Percentiles rank a stretch among this genome's conserved stretches.
Conservation (phyloP, 2,329 filamentous ascomycete species). For the Phaeomoniella chlamydospora region DNA sequence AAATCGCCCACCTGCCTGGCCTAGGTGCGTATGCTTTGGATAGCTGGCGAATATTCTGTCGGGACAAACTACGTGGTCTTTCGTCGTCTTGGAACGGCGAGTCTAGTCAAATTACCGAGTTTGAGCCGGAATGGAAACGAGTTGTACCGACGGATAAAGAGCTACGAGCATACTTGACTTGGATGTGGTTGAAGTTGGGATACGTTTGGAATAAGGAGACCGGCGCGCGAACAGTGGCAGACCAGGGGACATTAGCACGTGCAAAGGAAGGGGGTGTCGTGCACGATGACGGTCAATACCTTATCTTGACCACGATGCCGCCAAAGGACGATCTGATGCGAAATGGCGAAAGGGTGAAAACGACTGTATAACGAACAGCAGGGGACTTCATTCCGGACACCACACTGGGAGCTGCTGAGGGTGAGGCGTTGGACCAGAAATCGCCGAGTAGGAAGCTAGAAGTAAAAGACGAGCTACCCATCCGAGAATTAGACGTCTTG, state of each 20-base stretch:
- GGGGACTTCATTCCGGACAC: not conserved
- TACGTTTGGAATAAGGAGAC: conserved; percentile 66
- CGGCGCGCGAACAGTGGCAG: conserved; percentile 34
- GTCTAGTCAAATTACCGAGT: conserved; percentile 27
- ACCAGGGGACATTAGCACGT: conserved; percentile 20
- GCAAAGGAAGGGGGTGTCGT: conserved; percentile 25
- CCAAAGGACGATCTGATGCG: not conserved
- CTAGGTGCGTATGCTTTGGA: conserved; percentile 68
- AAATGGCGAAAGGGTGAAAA: not conserved
- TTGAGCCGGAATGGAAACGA: conserved; percentile 83
- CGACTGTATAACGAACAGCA: not conserved
- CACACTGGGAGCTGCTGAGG: too few species aligned
- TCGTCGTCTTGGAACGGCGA: conserved; percentile 52
- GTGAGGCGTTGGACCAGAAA: too few species aligned
- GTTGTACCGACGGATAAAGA: conserved; percentile 78
- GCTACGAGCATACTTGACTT: conserved; percentile 68
- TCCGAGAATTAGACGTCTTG: too few species aligned
- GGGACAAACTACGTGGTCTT: conserved; percentile 57
- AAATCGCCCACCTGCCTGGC: conserved; percentile 73
- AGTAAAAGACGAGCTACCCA: too few species aligned
- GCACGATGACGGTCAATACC: conserved; percentile 17
- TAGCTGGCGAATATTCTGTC: conserved; percentile 87
- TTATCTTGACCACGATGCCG: not conserved
- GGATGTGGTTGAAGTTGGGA: conserved; percentile 85
- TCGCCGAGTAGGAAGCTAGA: too few species aligned